phyloP scores from a whole-genome alignment of 2,329 filamentous ascomycete species.

The Tympanopsis confertula region DNA sequence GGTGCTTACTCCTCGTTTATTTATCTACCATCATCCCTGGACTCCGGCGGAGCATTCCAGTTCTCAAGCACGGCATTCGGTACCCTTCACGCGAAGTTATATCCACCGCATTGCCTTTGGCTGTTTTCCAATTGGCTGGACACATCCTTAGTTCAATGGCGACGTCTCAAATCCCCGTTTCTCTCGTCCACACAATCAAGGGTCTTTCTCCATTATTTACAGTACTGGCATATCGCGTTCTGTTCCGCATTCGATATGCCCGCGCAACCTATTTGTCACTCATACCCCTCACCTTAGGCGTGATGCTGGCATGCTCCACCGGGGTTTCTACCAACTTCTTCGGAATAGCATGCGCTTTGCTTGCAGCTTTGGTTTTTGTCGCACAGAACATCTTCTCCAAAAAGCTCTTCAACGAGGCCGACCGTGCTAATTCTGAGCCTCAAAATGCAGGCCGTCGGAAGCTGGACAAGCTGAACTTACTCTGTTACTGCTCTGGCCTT shows the following conservation, averaged over 20 bases:
- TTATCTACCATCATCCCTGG: conserved; percentile 43
- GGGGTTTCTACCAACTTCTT: conserved; percentile 54
- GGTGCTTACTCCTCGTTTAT: conserved; percentile 54
- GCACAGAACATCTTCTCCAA: conserved; percentile 72
- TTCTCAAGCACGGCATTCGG: conserved; percentile 55
- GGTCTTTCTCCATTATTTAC: conserved; percentile 65
- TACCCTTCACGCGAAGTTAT: conserved; percentile 54
- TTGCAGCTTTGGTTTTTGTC: conserved; percentile 60
- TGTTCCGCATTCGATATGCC: conserved; percentile 58
- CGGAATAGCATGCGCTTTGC: conserved; percentile 55
- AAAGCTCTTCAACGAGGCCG: conserved; percentile 63
- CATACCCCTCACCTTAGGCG: conserved; percentile 57
- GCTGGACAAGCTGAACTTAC: conserved; percentile 64
- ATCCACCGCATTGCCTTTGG: conserved; percentile 54
- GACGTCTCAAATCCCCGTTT: conserved; percentile 62
- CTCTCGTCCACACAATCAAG: conserved; percentile 72
- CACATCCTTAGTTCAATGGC: conserved; percentile 65
- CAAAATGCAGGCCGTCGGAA: conserved; percentile 38
- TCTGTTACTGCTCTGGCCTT: conserved; percentile 62
- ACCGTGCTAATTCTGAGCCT: conserved; percentile 49
- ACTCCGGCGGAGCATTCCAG: conserved; percentile 45
- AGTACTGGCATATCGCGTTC: conserved; percentile 57
- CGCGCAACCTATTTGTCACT: conserved; percentile 56
- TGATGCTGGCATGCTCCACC: conserved; percentile 58
- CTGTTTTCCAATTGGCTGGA: conserved; percentile 60